phyloP scores from a whole-genome alignment of 768 basidiomycete species.

The Trametes elegans region DNA sequence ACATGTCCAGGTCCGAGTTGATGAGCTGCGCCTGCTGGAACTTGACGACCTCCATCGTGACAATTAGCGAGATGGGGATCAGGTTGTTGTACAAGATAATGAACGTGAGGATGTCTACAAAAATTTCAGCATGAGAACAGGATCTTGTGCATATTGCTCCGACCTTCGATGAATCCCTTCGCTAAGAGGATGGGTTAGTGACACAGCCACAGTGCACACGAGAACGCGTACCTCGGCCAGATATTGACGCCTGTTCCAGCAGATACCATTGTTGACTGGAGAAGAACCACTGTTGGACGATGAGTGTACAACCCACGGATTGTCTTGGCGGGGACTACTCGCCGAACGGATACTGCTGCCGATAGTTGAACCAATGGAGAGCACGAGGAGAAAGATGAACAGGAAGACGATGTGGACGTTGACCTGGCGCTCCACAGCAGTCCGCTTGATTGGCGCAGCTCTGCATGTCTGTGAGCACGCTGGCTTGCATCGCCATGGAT shows the following conservation, averaged over 20 bases:
- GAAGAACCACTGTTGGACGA: slow-evolving; percentile 71
- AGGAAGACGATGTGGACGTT: slow-evolving; percentile 96
- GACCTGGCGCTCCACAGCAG: slow-evolving; percentile 93
- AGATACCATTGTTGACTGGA: slow-evolving; percentile 91
- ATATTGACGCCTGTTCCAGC: slow-evolving; percentile 54
- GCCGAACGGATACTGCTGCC: slow-evolving; percentile 86
- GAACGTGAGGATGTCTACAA: slow-evolving; percentile 90
- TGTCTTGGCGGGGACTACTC: slow-evolving; percentile 25
- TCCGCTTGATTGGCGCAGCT: slow-evolving; percentile 94
- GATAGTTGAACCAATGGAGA: slow-evolving; percentile 89
- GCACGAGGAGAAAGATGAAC: slow-evolving; percentile 80
- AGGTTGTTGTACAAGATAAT: slow-evolving; percentile 99
- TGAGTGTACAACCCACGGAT: neutral
- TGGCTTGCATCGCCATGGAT: neutral
- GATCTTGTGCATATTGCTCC: neutral
- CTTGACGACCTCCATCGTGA: slow-evolving; percentile 99
- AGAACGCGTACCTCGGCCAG: slow-evolving; percentile 52
- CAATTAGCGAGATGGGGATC: slow-evolving; percentile 97
- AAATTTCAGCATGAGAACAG: neutral
- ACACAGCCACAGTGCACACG: neutral
- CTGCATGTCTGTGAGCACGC: slow-evolving; percentile 37
- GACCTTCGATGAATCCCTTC: slow-evolving; percentile 83
- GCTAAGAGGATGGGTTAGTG: slow-evolving; percentile 40
- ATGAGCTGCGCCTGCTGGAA: slow-evolving; percentile 97
- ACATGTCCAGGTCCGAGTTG: slow-evolving; percentile 99